phyloP scores from a whole-genome alignment of 352 stramenopile species.

The Aphanomyces cochlioides region DNA sequence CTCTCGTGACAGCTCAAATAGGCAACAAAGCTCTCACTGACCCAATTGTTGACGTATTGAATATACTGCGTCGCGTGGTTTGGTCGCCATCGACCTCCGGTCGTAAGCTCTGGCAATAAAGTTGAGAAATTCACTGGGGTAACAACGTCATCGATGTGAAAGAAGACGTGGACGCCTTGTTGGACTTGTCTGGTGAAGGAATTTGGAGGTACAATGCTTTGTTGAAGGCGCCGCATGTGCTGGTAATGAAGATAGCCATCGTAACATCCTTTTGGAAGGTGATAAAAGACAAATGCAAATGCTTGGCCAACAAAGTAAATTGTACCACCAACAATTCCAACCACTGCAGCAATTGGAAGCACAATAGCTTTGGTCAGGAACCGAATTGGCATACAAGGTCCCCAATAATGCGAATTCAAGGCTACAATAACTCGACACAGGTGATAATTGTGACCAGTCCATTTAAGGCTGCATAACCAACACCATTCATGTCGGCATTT shows the following conservation, averaged over 20 bases:
- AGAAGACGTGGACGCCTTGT: conserved; percentile 16
- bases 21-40: conserved; percentile 10
- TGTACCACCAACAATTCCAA: neutral
- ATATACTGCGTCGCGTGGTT: conserved; percentile 14
- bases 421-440: neutral
- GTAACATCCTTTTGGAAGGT: neutral
- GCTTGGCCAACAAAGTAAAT: neutral
- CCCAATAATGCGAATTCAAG: neutral
- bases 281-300: neutral
- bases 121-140: neutral
- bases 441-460: neutral
- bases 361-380: conserved; percentile 20
- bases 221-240: neutral
- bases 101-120: neutral
- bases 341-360: neutral
- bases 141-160: neutral
- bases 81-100: neutral
- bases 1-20: conserved; percentile 17
- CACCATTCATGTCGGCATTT: conserved; percentile 25
- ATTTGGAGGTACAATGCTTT: neutral
- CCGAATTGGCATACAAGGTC: conserved; percentile 12
- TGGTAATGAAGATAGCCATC: neutral
- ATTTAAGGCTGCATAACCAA: neutral
- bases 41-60: neutral
- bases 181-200: conserved; percentile 10